Conservation (phyloP, 352 stramenopile genomes). For the Pythium sp. region DNA sequence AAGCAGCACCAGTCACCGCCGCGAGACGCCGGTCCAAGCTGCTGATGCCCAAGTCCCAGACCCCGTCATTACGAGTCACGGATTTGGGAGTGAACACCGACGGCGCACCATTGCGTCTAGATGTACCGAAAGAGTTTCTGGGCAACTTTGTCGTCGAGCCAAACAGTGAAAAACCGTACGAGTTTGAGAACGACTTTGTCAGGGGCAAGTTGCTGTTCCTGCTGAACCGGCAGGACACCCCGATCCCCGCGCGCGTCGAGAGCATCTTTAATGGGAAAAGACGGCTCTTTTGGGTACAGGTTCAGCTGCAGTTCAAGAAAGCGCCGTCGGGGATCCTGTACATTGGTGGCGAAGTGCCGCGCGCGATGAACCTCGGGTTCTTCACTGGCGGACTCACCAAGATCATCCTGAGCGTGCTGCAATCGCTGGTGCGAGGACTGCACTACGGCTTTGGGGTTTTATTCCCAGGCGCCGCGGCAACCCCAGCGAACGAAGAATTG, state of each 20-base stretch:
- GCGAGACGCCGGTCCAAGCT: conserved; percentile 10
- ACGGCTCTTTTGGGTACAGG: conserved; percentile 61
- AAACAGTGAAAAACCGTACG: conserved; percentile 36
- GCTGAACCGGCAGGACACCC: conserved; percentile 30
- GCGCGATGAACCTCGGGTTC: conserved; percentile 50
- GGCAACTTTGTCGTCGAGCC: conserved; percentile 23
- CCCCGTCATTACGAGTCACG: conserved; percentile 13
- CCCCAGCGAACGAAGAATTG: conserved; percentile 41
- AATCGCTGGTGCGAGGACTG: conserved; percentile 47
- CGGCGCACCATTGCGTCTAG: conserved; percentile 10
- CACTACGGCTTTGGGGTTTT: conserved; percentile 55
- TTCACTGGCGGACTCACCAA: conserved; percentile 50
- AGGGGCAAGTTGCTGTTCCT: conserved; percentile 71
- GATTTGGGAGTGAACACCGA: conserved; percentile 18
- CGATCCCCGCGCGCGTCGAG: conserved; percentile 4
- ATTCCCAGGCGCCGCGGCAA: conserved; percentile 21
- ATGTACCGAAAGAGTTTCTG: conserved; percentile 1
- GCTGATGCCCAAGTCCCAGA: neutral
- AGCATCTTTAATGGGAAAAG: conserved; percentile 42
- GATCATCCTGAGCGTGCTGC: conserved; percentile 50
- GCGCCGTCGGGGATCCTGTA: conserved; percentile 48
- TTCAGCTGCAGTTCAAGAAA: conserved; percentile 71
- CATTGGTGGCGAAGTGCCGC: conserved; percentile 62
- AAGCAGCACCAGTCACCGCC: neutral
- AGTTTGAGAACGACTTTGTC: conserved; percentile 84